These are phyloP conservation scores for Colletotrichum sublineola DNA, from an alignment of 2,329 filamentous ascomycete genomes.

Conservation along the genomic window DNA sequence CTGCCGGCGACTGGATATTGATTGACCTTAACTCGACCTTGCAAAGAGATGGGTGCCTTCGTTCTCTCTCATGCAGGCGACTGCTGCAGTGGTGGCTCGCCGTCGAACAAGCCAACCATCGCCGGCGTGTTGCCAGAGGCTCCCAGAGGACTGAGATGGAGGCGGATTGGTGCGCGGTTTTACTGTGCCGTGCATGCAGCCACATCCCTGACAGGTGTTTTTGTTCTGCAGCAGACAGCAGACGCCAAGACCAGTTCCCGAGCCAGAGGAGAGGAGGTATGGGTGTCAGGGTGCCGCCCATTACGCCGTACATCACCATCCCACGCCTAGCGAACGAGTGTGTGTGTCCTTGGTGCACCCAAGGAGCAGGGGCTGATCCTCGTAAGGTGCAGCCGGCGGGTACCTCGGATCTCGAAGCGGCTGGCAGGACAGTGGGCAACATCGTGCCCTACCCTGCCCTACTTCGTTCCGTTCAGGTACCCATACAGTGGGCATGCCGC, in stretches of 20 bases:
- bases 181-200: constrained; percentile 21
- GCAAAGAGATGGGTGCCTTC: not conserved
- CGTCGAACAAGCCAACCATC: constrained; percentile 31
- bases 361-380: constrained; percentile 34
- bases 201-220: constrained; percentile 27
- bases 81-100: constrained; percentile 8
- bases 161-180: constrained; percentile 35
- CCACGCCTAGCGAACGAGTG: constrained; percentile 22
- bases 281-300: constrained; percentile 36
- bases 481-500: constrained; percentile 27
- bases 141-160: constrained; percentile 10
- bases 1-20: constrained; percentile 14
- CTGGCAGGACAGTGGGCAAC: constrained; percentile 22
- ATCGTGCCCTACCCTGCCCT: constrained; percentile 31
- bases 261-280: constrained; percentile 30
- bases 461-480: constrained; percentile 24
- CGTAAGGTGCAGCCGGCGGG: constrained; percentile 37
- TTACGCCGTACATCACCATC: constrained; percentile 13
- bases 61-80: constrained; percentile 17
- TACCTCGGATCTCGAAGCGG: constrained; percentile 40
- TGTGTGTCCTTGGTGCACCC: constrained; percentile 22
- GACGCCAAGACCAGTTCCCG: constrained; percentile 36
- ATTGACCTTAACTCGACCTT: not conserved
- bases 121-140: constrained; percentile 5
- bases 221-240: constrained; percentile 39